Base-by-base conservation (phyloP, 1,284 basidiomycete species). In the Pascua guehoae region DNA sequence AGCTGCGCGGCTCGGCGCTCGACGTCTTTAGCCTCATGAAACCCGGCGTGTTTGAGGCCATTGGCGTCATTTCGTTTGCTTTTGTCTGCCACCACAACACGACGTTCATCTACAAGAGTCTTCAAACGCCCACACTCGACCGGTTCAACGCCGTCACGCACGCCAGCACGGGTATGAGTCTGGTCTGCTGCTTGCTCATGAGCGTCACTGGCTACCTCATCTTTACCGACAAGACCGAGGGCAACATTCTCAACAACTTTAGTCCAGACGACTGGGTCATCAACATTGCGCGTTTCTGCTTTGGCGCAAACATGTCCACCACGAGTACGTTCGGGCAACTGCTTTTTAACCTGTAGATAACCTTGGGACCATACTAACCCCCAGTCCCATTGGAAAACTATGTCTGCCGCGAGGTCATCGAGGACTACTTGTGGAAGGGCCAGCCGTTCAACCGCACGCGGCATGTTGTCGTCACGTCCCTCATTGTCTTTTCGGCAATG, bases 261-360 rank as follows among this genome's bases (percentile, higher is more conserved):
- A 81, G 88, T 41, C 77, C 81, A 49, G 81, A 83, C 66, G 89
- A 94, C 72, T 84, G 86, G 32, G 68, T 95, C 56, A 93, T 95
- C 77, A 95, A 98, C 72, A 82, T 98, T 53, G 95, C 95, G 8
- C 84, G 94, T 18, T 91, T 97, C 67, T 92, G 89, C 69, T 98
- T 98, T 69, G 95, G 95, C 5, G 77, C 95, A 60, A 98, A 98
- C 78, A 98, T 98, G 95, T 95, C 96, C 68, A 96, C 94, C 1
- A 98, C 95, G 0, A 71, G 24, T 32, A 7, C 24, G 24, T 32
- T n/a, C n/a, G n/a, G n/a, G n/a, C n/a, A n/a, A n/a, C n/a, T n/a
- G n/a, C n/a, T n/a, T n/a, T n/a, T n/a, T n/a, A n/a, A n/a, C n/a
- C n/a, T n/a, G n/a, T n/a, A n/a, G n/a, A n/a, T n/a, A n/a, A n/a